These are phyloP conservation scores for Microcyclosporella mali DNA, from an alignment of 2,329 filamentous ascomycete species.

Conservation along the genomic window DNA sequence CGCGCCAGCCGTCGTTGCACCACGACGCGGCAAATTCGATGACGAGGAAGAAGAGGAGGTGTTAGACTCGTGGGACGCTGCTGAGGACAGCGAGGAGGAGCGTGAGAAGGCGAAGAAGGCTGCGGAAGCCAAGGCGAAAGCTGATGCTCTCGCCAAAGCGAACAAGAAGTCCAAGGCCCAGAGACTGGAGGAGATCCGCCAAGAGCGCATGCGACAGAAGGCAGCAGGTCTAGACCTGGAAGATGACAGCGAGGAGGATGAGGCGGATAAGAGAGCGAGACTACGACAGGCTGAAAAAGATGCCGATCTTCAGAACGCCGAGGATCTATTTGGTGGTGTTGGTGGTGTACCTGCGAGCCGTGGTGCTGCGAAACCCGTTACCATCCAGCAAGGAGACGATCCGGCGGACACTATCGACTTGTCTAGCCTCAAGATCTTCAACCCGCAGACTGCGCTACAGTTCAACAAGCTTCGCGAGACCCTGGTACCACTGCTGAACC, in stretches of 20 bases:
- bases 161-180: slow-evolving; percentile 85
- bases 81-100: slow-evolving; percentile 94
- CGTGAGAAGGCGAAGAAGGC: slow-evolving; percentile 90
- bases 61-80: slow-evolving; percentile 93
- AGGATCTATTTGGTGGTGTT: slow-evolving; percentile 79
- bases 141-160: slow-evolving; percentile 77
- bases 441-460: slow-evolving; percentile 78
- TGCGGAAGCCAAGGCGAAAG: slow-evolving; percentile 79
- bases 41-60: slow-evolving; percentile 89
- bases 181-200: slow-evolving; percentile 73
- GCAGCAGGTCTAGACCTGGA: slow-evolving; percentile 53
- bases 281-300: slow-evolving; percentile 77
- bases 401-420: slow-evolving; percentile 77
- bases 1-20: slow-evolving; percentile 34
- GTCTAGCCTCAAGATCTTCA: slow-evolving; percentile 73
- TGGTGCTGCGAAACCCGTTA: slow-evolving; percentile 57
- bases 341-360: slow-evolving; percentile 66
- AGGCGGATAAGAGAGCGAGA: slow-evolving; percentile 65
- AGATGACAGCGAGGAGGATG: slow-evolving; percentile 61
- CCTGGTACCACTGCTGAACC: slow-evolving; percentile 69
- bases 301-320: slow-evolving; percentile 78
- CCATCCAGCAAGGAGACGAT: slow-evolving; percentile 64
- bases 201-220: slow-evolving; percentile 51
- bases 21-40: slow-evolving; percentile 66
- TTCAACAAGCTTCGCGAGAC: slow-evolving; percentile 74